These are phyloP conservation scores for Aspergillus fumigatus DNA, from an alignment of 2,329 filamentous ascomycete species.

Conservation along the genomic window DNA sequence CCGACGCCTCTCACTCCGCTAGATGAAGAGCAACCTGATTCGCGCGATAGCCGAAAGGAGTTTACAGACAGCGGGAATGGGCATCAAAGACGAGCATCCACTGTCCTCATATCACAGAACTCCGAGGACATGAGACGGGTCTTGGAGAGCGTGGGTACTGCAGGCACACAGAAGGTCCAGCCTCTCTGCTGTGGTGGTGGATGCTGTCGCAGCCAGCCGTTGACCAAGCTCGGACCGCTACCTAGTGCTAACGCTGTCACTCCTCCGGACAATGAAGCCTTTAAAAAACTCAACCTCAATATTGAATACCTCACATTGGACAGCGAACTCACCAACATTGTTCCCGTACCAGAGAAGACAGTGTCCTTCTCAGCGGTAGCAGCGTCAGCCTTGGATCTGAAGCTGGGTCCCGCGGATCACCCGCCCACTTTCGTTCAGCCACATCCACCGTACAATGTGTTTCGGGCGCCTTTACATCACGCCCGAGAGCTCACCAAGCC, in stretches of 20 bases:
- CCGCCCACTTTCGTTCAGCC: slow-evolving; percentile 90
- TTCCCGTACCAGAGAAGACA: slow-evolving; percentile 69
- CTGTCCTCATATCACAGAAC: slow-evolving; percentile 52
- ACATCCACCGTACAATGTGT: slow-evolving; percentile 88
- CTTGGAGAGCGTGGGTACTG: slow-evolving; percentile 49
- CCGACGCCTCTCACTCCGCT: slow-evolving; percentile 41
- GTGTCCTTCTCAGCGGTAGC: slow-evolving; percentile 56
- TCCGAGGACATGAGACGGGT: slow-evolving; percentile 56
- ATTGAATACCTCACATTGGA: slow-evolving; percentile 68
- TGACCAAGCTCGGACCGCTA: slow-evolving; percentile 43
- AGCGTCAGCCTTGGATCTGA: slow-evolving; percentile 29
- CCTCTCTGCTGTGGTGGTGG: slow-evolving; percentile 63
- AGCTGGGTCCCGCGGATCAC: slow-evolving; percentile 47
- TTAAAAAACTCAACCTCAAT: slow-evolving; percentile 70
- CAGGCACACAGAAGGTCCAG: slow-evolving; percentile 56
- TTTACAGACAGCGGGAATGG: slow-evolving; percentile 16
- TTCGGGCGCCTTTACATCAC: slow-evolving; percentile 79
- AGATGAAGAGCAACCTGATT: slow-evolving; percentile 36
- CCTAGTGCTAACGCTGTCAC: slow-evolving; percentile 47
- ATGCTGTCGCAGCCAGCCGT: slow-evolving; percentile 57
- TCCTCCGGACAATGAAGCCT: slow-evolving; percentile 78
- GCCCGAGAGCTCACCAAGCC: slow-evolving; percentile 80
- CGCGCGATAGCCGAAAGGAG: slow-evolving; percentile 21
- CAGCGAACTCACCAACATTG: slow-evolving; percentile 65
- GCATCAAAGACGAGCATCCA: slow-evolving; percentile 42